Conservation (phyloP, 2,329 filamentous ascomycete species). For the Xylaria sp. region DNA sequence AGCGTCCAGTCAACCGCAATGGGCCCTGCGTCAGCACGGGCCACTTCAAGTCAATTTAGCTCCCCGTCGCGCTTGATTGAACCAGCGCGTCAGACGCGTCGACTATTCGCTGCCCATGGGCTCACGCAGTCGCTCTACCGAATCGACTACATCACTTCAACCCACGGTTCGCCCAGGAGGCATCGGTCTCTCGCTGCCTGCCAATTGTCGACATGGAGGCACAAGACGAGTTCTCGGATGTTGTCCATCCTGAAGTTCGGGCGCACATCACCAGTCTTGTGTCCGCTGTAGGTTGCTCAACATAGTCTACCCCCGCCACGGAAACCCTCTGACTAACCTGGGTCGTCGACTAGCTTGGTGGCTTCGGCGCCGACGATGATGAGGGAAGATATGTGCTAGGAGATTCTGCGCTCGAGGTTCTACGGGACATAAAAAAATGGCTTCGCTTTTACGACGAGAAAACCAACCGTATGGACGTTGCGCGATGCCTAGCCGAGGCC, state of each 20-base stretch:
- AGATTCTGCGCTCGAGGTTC: slow-evolving; percentile 88
- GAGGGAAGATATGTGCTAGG: slow-evolving; percentile 86
- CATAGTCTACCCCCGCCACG: not conserved
- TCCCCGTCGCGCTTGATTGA: slow-evolving; percentile 24
- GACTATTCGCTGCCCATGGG: too few relatives aligned
- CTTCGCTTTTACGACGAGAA: slow-evolving; percentile 93
- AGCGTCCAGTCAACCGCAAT: not conserved
- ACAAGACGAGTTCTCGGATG: slow-evolving; percentile 57
- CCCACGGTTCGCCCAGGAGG: slow-evolving; percentile 27
- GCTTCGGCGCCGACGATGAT: slow-evolving; percentile 77
- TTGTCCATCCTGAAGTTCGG: slow-evolving; percentile 89
- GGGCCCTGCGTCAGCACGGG: not conserved
- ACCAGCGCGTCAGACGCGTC: slow-evolving; percentile 37
- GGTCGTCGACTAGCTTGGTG: slow-evolving; percentile 71
- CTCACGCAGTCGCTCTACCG: too few relatives aligned
- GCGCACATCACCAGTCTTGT: slow-evolving; percentile 93
- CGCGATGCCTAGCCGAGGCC: slow-evolving; percentile 87
- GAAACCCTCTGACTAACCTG: slow-evolving; percentile 20
- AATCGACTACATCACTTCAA: too few relatives aligned
- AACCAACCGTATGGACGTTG: slow-evolving; percentile 91
- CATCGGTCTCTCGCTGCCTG: slow-evolving; percentile 23
- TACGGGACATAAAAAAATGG: slow-evolving; percentile 95
- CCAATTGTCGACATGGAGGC: slow-evolving; percentile 56
- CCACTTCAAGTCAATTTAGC: slow-evolving; percentile 24
- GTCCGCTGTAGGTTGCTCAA: slow-evolving; percentile 72